Base-by-base conservation (phyloP, 1,139 yeast genomes). In the Suhomyces anneliseae region DNA sequence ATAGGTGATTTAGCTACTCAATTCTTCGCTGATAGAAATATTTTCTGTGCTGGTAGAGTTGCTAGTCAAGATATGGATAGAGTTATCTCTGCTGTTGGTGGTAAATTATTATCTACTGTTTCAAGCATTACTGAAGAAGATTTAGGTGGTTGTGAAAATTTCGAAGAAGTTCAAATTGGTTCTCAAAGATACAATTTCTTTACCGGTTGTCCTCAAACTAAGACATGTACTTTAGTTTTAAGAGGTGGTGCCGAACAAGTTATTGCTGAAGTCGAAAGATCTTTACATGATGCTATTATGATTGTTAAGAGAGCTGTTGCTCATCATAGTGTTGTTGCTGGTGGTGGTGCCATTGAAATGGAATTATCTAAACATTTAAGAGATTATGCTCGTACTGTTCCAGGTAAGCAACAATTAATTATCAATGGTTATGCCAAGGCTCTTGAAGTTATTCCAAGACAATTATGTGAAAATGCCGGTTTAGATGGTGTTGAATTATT, bases 261-360 rank as follows among this genome's bases (percentile, higher is more conserved):
- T 45, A 92, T 95, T 65, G 97, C 97, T 35, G 99, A 93, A 72
- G 98, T 93, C 35, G 99, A 93, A 68, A 82, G 99, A 67, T 92
- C 97, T 4, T 77, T 93, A 56, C 99, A 93, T 63, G 99, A 93
- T 70, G 99, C 99, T 44, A 90, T 93, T 44, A 93, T 93, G 99
- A 90, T 95, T 67, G 98, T 93, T 42, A 92, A 92, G 72, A 81
- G 99, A 61, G 96, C 98, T 1, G 84, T 93, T 41, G 86, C 87
- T 62, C 93, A 90, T 64, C 87, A 83, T 60, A 74, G 82, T 34
- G 84, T 95, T 54, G 99, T 93, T 51, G 98, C 97, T 12, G 99
- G 99, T 50, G 99, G 99, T 55, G 99, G 99, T 53, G 99, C 99
- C 40, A 87, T 92, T 54, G 99, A 93, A 68, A 95, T 93, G 99